Conservation (phyloP, 2,329 filamentous ascomycete species). For the Exophiala viscosa region DNA sequence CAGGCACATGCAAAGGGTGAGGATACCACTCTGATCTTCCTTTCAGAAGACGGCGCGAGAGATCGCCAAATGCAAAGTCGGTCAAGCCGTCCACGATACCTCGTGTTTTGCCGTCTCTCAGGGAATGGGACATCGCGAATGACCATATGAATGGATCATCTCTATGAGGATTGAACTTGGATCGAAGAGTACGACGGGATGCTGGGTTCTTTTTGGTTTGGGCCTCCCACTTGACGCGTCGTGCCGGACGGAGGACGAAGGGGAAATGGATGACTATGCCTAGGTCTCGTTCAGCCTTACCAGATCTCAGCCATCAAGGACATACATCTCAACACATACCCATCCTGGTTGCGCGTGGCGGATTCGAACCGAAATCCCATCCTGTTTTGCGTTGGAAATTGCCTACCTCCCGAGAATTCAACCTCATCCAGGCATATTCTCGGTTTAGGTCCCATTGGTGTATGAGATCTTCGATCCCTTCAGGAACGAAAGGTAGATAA, state of each 20-base stretch:
- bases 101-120: slow-evolving; percentile 9
- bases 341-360: slow-evolving; percentile 7
- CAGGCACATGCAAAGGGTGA: slow-evolving; percentile 11
- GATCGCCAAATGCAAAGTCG: slow-evolving; percentile 7
- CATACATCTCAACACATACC: not conserved
- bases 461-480: slow-evolving; percentile 9
- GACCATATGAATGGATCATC: slow-evolving; percentile 17
- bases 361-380: slow-evolving; percentile 6
- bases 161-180: slow-evolving; percentile 9
- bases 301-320: not conserved
- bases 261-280: slow-evolving; percentile 13
- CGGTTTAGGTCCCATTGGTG: slow-evolving; percentile 12
- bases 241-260: slow-evolving; percentile 11
- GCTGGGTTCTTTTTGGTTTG: not conserved
- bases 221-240: slow-evolving; percentile 4
- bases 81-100: slow-evolving; percentile 12
- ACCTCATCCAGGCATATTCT: slow-evolving; percentile 12
- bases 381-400: slow-evolving; percentile 14
- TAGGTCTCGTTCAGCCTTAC: not conserved
- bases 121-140: slow-evolving; percentile 16
- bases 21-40: slow-evolving; percentile 6
- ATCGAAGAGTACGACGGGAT: slow-evolving; percentile 1
- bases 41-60: slow-evolving; percentile 8
- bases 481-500: slow-evolving; percentile 10
- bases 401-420: slow-evolving; percentile 12